Percentiles rank a stretch among this genome's conserved stretches.
phyloP scores from a whole-genome alignment of 2,329 filamentous ascomycete genomes.

The Claviceps capensis region DNA sequence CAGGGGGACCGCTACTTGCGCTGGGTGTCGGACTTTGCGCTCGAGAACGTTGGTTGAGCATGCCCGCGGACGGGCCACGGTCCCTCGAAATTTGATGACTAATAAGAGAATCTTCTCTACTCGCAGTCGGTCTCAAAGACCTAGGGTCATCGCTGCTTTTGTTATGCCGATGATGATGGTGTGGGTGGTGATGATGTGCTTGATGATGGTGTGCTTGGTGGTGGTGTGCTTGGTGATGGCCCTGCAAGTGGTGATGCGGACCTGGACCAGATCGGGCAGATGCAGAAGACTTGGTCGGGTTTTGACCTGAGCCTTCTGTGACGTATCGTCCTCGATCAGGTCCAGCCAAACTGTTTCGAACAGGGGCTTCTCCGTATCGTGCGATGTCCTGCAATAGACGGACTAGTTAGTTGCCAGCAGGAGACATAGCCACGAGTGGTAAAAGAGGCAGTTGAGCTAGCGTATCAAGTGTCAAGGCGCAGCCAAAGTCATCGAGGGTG shows the following conservation, averaged over 20 bases:
- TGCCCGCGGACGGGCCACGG: constrained; percentile 29
- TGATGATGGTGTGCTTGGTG: constrained; percentile 30
- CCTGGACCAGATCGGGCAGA: constrained; percentile 46
- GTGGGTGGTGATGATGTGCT: constrained; percentile 10
- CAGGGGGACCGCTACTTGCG: constrained; percentile 41
- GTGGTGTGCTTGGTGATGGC: constrained; percentile 27
- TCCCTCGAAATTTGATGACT: constrained; percentile 37
- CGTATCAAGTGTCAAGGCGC: neutral
- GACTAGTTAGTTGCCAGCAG: neutral
- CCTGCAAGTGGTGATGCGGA: constrained; percentile 51
- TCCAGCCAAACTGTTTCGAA: constrained; percentile 54
- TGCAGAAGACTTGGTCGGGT: constrained; percentile 47
- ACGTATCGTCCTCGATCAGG: constrained; percentile 56
- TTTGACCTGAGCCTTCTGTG: constrained; percentile 30
- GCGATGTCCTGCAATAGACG: constrained; percentile 47
- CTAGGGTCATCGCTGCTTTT: constrained; percentile 54
- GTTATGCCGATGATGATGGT: constrained; percentile 52
- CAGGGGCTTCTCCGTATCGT: constrained; percentile 64
- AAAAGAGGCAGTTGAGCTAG: neutral
- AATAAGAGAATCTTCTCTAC: constrained; percentile 50
- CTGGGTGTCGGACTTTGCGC: constrained; percentile 76
- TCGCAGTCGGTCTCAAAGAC: constrained; percentile 55
- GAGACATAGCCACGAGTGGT: neutral
- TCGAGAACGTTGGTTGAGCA: constrained; percentile 40
- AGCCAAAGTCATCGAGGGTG: neutral